Base-by-base conservation (phyloP, 2,329 filamentous ascomycete species). In the Pyrenochaeta sp. region DNA sequence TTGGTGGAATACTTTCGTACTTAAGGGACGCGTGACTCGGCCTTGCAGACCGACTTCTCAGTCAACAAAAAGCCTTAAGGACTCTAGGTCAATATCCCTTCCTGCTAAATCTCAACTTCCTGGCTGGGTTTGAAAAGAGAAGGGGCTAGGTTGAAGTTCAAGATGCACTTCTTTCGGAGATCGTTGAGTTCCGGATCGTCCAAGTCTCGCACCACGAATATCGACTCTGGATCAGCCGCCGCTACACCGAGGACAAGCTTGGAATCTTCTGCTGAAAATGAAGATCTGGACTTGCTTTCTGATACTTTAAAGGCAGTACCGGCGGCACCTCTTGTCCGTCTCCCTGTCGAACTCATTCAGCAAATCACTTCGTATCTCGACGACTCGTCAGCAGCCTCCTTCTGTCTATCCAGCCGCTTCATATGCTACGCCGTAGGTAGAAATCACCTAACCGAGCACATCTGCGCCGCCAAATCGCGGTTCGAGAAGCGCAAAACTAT, bases 301-400 rank as follows among this genome's bases (percentile, higher is more conserved):
- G 48, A 48, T 6, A 55, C 53, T 3, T 35, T 53, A 5, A 40
- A 36, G 5, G 32, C 32, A 18, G 6, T 41, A 17, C 42, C 51
- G 27, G 36, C 34, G 9, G 45, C 53, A 4, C 56, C 61, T 2
- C 24, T 67, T 7, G 43, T 61, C 11, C 45, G 34, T 5, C 63
- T 69, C 17, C 65, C 66, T 1, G 18, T 66, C 19, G 66, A 69
- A 37, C 44, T 69, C 3, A 34, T 68, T 19, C 66, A 67, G 35
- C 55, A 65, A 8, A 55, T 69, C n/a, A 52, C 54, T 2, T 44
- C 47, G 2, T 61, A 65, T 35, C 58, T 68, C 7, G 44, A 58
- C 37, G 41, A 44, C 29, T 32, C 51, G 5, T 60, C 55, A 6
- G 48, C 58, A 3, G 61, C 65, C 1, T 48, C 58, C 3, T 61